Evolutionary conservation across 441 rosid genomes (phyloP), one percentile per base, ranked within the genome.

Genomic region (Adansonia grandidieri): DNA sequence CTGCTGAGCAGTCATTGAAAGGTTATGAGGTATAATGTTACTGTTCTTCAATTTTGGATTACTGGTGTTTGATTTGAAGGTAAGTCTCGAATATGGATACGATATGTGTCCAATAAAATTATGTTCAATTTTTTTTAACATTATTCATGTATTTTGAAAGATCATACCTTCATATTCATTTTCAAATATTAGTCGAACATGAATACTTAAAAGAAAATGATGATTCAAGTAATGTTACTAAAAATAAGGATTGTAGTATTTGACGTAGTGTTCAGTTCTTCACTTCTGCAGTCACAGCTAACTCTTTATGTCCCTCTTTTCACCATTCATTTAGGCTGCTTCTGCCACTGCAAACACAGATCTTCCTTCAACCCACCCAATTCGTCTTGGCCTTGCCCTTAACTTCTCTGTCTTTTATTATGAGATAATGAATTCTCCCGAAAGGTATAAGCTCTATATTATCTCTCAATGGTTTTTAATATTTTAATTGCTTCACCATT

Each of bases 401-500:
- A 96, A 96, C 91, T 96, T 96, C 87, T 96, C 97, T 76, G 98
- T 96, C 42, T 96, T 96, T 84, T 92, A 93, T 85, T 94, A 96
- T 79, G 99, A 94, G 91, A 96, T 96, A 76, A 90, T 96, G 98
- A 96, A 93, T 84, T 96, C 99, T 77, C 98, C 98, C 47, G 98
- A 95, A 82, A 93, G 99, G 98, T 87, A 54, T 44, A 44, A 0
- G 28, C 2, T 71, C 5, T 28, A 9, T 2, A 10, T 4, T 2
- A 28, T 37, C 42, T 37, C 47, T 44, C 8, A 44, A 44, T 44
- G 47, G 47, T 50, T 42, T 40, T 19, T 7, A 5, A 13, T 44
- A 5, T 24, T 17, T 5, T 22, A 54, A 22, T 24, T 58, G 19
- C 8, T 69, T 19, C 13, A 15, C 64, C 6, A 13, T 28, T 28